These are phyloP conservation scores for Flueggea neowawraea DNA, from an alignment of 441 rosid genomes.

Conservation along the genomic window DNA sequence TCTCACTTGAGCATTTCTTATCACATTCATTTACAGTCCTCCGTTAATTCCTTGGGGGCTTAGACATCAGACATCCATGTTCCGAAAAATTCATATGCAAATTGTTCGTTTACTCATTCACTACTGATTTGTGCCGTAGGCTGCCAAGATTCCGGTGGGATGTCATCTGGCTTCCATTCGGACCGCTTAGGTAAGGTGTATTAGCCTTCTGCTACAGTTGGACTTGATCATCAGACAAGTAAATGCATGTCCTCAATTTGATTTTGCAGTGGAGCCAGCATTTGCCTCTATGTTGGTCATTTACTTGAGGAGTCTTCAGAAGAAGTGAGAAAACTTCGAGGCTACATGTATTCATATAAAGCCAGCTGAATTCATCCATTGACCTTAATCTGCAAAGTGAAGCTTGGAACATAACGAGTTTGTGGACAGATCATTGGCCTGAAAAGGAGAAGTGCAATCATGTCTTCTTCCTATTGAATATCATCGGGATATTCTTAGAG, in stretches of 20 bases:
- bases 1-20: no score
- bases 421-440: no score
- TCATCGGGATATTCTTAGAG: no score
- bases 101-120: conserved; percentile 1
- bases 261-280: conserved; percentile 59
- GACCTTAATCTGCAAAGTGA: no score
- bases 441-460: no score
- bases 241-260: background rate
- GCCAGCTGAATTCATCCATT: conserved; percentile 26
- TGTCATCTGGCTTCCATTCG: conserved; percentile 82
- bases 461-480: no score
- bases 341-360: conserved; percentile 83
- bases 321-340: conserved; percentile 75
- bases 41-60: no score
- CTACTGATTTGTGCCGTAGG: conserved; percentile 31
- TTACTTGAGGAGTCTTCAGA: conserved; percentile 60
- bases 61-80: no score
- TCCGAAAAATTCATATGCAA: no score
- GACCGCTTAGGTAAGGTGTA: conserved; percentile 62
- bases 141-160: conserved; percentile 85
- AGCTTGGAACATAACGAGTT: no score
- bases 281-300: conserved; percentile 66
- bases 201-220: background rate
- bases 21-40: no score
- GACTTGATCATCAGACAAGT: no score